Evolutionary conservation across 345 rosid genomes (phyloP), one percentile per base, ranked within the genome.

Genomic region (Salix viminalis): DNA sequence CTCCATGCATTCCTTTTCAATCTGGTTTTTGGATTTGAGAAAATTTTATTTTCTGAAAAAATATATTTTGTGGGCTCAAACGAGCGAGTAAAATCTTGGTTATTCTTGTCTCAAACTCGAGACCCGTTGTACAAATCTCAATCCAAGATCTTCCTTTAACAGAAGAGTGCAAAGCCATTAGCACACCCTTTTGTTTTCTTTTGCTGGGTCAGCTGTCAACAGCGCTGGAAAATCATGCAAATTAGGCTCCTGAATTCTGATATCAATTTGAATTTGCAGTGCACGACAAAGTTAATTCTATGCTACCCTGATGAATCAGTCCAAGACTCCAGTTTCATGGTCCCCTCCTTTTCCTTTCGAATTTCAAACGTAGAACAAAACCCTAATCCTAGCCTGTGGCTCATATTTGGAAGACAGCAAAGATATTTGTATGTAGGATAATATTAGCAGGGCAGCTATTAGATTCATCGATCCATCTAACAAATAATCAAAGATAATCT

Each of bases 41-140:
- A 0, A 30, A 30, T 0, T 3, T 30, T 0, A 30, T 30, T 30
- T 0, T 0, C 4, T 30, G 3, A 3, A 30, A 30, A 30, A 30
- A 30, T 3, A 0, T 3, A 30, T 30, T 30, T 30, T 30, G 0
- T 30, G 4, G 0, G 0, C 2, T 0, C 0, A 30, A 0, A 30
- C 3, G 0, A 30, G 3, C 4, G 0, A 30, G 32, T 30, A 30
- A 30, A 30, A 30, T 30, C 3, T 30, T 0, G 0, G 0, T 30
- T 30, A 0, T 30, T 30, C 30, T 0, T 28, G 2, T 1, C 30
- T 28, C 3, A 0, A 30, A 30, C 32, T 2, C 32, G 32, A 30
- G 32, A 30, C 0, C 32, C 2, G 32, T 4, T 2, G 32, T 28
- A 26, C 0, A 28, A 1, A 30, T 30, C 4, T 3, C 4, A 30